Conservation (phyloP, 495 filamentous ascomycete species). For the Ramalina intermedia region DNA sequence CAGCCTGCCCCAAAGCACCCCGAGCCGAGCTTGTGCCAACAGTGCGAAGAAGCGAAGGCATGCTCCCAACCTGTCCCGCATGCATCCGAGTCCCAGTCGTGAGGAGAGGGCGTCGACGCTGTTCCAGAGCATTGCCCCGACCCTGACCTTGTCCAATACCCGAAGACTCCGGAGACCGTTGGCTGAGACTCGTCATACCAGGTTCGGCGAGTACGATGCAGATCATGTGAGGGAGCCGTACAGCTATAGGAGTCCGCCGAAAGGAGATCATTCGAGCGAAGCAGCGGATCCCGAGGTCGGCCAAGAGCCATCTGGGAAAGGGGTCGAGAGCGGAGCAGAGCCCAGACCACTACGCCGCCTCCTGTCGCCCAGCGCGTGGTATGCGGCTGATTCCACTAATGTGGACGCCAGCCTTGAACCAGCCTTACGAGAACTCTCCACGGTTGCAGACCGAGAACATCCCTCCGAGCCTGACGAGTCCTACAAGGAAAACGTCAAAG, state of each 20-base stretch:
- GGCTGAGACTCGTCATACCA: conserved; percentile 3
- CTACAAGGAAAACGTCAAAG: not conserved
- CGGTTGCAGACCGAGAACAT: not conserved
- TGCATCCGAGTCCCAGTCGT: conserved; percentile 7
- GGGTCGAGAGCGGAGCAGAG: not conserved
- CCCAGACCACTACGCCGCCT: too few species aligned
- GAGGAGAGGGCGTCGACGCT: conserved; percentile 10
- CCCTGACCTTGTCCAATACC: conserved; percentile 6
- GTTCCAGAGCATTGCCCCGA: conserved; percentile 10
- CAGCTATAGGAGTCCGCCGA: not conserved
- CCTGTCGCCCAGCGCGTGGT: not conserved
- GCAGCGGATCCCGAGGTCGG: not conserved
- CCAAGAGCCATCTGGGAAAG: not conserved
- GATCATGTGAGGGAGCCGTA: not conserved
- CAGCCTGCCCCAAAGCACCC: not conserved
- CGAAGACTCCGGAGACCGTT: conserved; percentile 8
- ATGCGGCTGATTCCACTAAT: not conserved
- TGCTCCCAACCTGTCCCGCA: conserved; percentile 8
- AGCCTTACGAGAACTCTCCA: not conserved
- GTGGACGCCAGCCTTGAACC: not conserved
- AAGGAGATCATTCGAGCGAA: not conserved
- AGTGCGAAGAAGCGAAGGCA: conserved; percentile 10
- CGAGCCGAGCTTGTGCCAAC: conserved; percentile 5
- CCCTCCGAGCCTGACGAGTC: not conserved
- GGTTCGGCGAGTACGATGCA: conserved; percentile 1